Evolutionary conservation across 106 monocot species (phyloP), one percentile per base, ranked within the genome.

Genomic region (Acorus calamus): DNA sequence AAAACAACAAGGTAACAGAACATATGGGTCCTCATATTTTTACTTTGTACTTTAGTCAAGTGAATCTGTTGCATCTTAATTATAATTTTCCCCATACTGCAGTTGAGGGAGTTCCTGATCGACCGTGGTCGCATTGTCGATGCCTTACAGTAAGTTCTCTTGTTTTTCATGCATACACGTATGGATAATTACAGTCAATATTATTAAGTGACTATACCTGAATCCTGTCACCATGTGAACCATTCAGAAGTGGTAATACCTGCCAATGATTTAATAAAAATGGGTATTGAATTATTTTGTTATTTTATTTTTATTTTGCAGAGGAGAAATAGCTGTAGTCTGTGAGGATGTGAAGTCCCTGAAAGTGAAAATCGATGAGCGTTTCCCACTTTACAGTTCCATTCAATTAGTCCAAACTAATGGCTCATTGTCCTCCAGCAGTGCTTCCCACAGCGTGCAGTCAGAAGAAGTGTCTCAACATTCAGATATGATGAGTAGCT

Each of bases 41-140:
- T 13, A 3, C 49, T 52, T 44, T 46, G 5, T 11, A 41, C 10
- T 64, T 4, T 14, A 28, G 28, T 28, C 28, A 28, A 28, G 28
- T 28, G 28, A 28, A 28, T 28, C 28, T 28, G 28, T 28, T 28
- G 28, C 28, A 28, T 28, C 28, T 28, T 28, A 28, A 63, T 48
- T 4, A 41, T 2, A 60, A 4, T 53, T 45, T 12, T 50, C 46
- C n/a, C 47, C 65, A 7, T 62, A 43, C 10, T 82, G 59, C 86
- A 94, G 94, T 61, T 94, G 75, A 84, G 80, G 79, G 84, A 87
- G 42, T 94, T 87, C 77, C 74, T 90, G 56, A 58, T 87, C 74
- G 90, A 90, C 4, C 66, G 84, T 4, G 86, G 94, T 52, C 75
- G 59, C 3, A 14, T 80, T 8, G 80, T 90, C 49, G 87, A 94